Base-by-base conservation (phyloP, 495 filamentous ascomycete species). In the Chlorociboria aeruginascens region DNA sequence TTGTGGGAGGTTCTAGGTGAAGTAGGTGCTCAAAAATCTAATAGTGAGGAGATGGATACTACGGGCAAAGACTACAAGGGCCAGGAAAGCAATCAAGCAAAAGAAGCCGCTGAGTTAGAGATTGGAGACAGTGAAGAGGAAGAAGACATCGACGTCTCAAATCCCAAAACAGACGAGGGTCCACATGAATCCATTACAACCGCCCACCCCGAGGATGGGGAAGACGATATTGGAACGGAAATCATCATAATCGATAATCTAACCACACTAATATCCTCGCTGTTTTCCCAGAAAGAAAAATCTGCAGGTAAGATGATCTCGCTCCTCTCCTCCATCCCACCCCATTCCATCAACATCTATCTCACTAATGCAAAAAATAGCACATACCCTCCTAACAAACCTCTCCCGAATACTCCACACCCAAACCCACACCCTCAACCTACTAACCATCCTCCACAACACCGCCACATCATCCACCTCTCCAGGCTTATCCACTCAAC, bases 1-100 rank as follows among this genome's bases (percentile, higher is more conserved):
- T 46, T 82, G 25, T 67, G 59, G 63, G 77, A 83, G 56, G 72
- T 73, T 8, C 42, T 81, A 6, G 53, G 38, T 37, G 55, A 58
- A 36, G 40, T 58, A 16, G 48, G 12, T 8, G 7, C 20, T 37
- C 40, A 35, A 29, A 40, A 34, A 6, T 30, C 43, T 30, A 25
- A 25, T 4, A 25, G 4, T 25, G 20, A 25, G 20, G 8, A 29
- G 11, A 6, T 7, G 13, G n/a, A 25, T 2, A 32, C 16, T 10
- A 10, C 20, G 2, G 16, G 32, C 14, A 7, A 10, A 33, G 38
- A 38, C 35, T 35, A 9, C 13, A 28, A 16, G n/a, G 13, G 45
- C 48, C 29, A 45, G 48, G 47, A 42, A 20, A 40, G 37, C 36
- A 40, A 53, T 28, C 25, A 34, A 1, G 38, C 32, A 11, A 12